Base-by-base conservation (phyloP, 805 yeast species). In the Wickerhamiella alocasiicola region DNA sequence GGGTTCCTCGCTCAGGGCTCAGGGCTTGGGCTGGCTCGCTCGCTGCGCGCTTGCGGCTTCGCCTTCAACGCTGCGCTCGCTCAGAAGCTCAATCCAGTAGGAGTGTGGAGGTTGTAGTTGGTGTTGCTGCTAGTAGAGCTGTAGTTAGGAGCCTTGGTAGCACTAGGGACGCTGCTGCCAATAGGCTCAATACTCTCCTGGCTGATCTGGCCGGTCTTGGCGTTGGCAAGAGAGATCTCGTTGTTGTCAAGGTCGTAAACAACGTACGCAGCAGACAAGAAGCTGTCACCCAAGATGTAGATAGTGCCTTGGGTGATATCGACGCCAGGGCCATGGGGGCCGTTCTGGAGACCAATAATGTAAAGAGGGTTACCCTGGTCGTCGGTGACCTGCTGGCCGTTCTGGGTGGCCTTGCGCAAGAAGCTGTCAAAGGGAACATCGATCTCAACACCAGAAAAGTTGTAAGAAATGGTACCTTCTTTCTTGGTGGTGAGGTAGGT, bases 221-320 rank as follows among this genome's bases (percentile, higher is more conserved):
- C 44, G 15, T 18, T 20, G 12, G 78, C 84, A 40, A 80, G 46
- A 1, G 78, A 72, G 25, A 80, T 61, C 51, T 69, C 64, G 34
- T 53, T 55, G 49, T 67, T 68, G 25, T 76, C 81, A 36, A 77
- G 60, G 55, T 81, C 81, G 55, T 69, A 76, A 16, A 76, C 82
- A 23, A 72, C 67, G 53, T 80, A 81, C 5, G 78, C 78, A 31
- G 70, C 66, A 43, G 81, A 65, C 44, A 81, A 59, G 54, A 80
- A 70, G 36, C 70, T 66, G 54, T 78, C 84, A 9, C 88, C 88
- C 25, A 81, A 61, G 41, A 76, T 63, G 36, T 48, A 40, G 63
- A 55, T 26, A 24, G 37, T 34, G 12, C 33, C 31, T 6, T 15
- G 9, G 29, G 19, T 16, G 25, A 28, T 19, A 20, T 40, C 26